phyloP scores from a whole-genome alignment of 768 basidiomycete genomes.

The Cyclocybe cylindracea region DNA sequence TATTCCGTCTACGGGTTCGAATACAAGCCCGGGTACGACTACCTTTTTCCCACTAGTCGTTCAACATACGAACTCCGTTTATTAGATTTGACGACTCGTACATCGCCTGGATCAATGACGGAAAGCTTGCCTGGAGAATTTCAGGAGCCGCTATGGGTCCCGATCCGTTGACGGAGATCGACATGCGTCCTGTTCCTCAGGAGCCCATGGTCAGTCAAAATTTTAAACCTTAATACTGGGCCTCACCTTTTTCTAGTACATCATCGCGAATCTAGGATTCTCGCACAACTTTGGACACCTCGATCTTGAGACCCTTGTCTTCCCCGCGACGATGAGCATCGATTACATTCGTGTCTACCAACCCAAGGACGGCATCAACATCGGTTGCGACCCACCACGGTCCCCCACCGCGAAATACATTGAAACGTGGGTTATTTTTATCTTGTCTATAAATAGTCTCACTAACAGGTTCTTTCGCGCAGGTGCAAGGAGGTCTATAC shows the following conservation, averaged over 20 bases:
- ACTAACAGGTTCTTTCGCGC: neutral
- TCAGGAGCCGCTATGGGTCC: conserved; percentile 58
- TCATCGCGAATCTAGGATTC: conserved; percentile 76
- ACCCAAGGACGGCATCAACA: conserved; percentile 58
- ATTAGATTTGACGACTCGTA: conserved; percentile 41
- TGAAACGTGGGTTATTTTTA: conserved; percentile 31
- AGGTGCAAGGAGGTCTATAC: conserved; percentile 62
- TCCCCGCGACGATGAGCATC: conserved; percentile 69
- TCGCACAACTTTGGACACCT: conserved; percentile 68
- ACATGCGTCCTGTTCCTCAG: conserved; percentile 62
- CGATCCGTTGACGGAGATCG: conserved; percentile 51
- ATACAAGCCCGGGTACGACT: conserved; percentile 46
- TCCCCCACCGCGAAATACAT: conserved; percentile 81
- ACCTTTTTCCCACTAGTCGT: neutral
- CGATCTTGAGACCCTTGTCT: conserved; percentile 61
- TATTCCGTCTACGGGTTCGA: conserved; percentile 45
- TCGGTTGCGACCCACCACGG: conserved; percentile 75
- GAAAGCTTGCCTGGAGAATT: conserved; percentile 64
- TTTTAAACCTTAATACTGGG: neutral
- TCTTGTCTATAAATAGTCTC: neutral
- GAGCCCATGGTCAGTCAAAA: conserved; percentile 68
- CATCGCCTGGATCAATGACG: conserved; percentile 75
- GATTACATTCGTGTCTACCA: conserved; percentile 91
- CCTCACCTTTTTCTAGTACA: conserved; percentile 13
- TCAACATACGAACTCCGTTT: neutral